phyloP scores from a whole-genome alignment of 2,329 filamentous ascomycete genomes.

The Aspergillus ruber region DNA sequence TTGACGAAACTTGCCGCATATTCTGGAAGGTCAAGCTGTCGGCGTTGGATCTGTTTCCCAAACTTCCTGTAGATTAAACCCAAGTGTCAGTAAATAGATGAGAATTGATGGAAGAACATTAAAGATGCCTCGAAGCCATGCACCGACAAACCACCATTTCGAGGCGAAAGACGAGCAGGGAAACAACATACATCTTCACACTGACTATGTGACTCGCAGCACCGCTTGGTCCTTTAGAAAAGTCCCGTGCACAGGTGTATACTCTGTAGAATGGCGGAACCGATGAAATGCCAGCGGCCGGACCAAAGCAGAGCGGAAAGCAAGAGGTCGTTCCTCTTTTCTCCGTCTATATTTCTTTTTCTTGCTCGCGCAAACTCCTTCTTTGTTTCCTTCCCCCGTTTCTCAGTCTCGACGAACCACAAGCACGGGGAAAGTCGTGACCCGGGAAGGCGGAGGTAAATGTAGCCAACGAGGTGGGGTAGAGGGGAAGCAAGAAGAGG shows the following conservation, averaged over 20 bases:
- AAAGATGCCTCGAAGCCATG: too few relatives aligned
- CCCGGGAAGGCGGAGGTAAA: background rate
- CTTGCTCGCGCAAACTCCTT: background rate
- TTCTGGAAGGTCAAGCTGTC: conserved; percentile 97
- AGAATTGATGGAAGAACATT: background rate
- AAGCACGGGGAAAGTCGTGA: background rate
- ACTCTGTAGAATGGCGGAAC: background rate
- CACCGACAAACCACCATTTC: too few relatives aligned
- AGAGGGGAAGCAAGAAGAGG: background rate
- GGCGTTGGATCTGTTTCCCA: conserved; percentile 98
- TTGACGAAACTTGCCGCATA: conserved; percentile 99
- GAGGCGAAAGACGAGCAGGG: background rate
- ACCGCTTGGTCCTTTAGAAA: conserved; percentile 3
- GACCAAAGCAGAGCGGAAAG: background rate
- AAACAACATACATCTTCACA: conserved; percentile 16
- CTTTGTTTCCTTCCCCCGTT: background rate
- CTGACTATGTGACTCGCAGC: conserved; percentile 4
- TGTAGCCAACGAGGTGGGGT: background rate
- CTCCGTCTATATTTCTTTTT: background rate
- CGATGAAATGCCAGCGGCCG: background rate
- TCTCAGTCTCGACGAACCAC: background rate
- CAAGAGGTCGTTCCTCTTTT: background rate
- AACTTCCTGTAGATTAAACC: conserved; percentile 69
- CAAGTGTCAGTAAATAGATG: conserved; percentile 6
- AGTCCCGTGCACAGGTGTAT: background rate